Evolutionary conservation across 768 basidiomycete species (phyloP).

Genomic region (Tephrocybe sp.): DNA sequence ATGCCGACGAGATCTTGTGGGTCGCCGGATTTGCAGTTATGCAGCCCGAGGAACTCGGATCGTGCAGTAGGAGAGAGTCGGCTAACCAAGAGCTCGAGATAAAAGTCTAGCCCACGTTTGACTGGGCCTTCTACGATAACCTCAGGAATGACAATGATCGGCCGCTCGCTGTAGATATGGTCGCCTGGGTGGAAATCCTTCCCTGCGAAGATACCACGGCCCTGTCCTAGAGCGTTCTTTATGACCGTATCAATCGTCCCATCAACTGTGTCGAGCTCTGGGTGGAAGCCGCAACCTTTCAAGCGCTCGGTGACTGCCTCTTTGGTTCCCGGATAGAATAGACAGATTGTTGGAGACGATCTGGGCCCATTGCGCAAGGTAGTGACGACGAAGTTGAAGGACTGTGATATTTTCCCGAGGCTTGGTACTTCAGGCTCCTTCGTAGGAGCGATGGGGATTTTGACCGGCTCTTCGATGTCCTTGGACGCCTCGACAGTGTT

Average conservation of each 20-base stretch:
- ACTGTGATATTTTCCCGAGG: neutral
- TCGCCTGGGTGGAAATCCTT: conserved; percentile 11
- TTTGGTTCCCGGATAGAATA: neutral
- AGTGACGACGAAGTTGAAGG: no score
- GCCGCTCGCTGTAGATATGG: conserved; percentile 9
- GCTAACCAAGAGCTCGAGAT: neutral
- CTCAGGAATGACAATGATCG: conserved; percentile 4
- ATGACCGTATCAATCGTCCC: neutral
- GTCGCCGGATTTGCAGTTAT: conserved; percentile 14
- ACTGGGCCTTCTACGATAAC: neutral
- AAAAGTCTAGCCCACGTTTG: neutral
- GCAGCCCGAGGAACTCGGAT: neutral
- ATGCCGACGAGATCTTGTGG: conserved; percentile 7
- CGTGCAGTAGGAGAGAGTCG: neutral
- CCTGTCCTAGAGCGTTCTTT: conserved; percentile 9
- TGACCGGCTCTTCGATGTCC: neutral
- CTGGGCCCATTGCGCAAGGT: neutral
- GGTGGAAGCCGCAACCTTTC: neutral
- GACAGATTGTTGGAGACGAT: neutral
- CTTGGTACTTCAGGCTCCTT: neutral
- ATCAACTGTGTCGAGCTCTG: neutral
- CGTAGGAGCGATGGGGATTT: neutral
- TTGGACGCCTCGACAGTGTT: no score
- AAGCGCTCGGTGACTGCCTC: neutral
- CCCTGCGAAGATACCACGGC: conserved; percentile 8